Evolutionary conservation across 257 asterid species (phyloP), one percentile per base, ranked within the genome.

Genomic region (Fraxinus pennsylvanica): DNA sequence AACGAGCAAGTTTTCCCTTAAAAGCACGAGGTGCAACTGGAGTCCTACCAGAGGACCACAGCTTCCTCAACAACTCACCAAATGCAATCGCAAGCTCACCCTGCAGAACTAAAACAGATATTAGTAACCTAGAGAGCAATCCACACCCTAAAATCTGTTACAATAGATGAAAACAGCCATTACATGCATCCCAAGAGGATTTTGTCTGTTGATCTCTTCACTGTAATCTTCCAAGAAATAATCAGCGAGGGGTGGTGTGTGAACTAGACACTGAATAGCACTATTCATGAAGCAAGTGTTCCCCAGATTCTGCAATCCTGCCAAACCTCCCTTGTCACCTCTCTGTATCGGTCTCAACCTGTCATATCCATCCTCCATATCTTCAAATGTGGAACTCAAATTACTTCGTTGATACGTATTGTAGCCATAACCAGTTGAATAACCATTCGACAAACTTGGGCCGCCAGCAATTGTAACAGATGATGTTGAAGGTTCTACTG

Each of bases 231-330:
- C 86, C 89, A 93, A 78, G 90, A 96, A 96, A 89, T 89, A 96
- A 77, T 93, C 92, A 41, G 74, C 92, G 14, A 96, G 92, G 79
- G 86, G 96, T 15, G 97, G 96, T 41, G 99, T 96, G 85, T 96
- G 99, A 86, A 89, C 99, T 82, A 96, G 86, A 87, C 99, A 96
- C 82, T 96, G 99, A 82, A 96, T 85, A 54, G 97, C 80, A 85
- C 99, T 96, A 80, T 96, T 96, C 99, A 96, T 96, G 86, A 96
- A 96, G 89, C 99, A 96, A 63, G 99, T 96, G 81, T 96, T 96
- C 79, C 99, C 99, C 88, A 96, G 85, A 84, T 96, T 96, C 68
- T 91, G 97, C 88, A 96, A 67, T 80, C 99, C 99, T 71, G 97
- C 98, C 85, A 96, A 81, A 68, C 98, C 98, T 79, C 94, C 90